A percentile compares a stretch with the other conserved stretches of the same genome.
phyloP scores from a whole-genome alignment of 2,329 filamentous ascomycete species.

The Pseudogymnoascus sp. region DNA sequence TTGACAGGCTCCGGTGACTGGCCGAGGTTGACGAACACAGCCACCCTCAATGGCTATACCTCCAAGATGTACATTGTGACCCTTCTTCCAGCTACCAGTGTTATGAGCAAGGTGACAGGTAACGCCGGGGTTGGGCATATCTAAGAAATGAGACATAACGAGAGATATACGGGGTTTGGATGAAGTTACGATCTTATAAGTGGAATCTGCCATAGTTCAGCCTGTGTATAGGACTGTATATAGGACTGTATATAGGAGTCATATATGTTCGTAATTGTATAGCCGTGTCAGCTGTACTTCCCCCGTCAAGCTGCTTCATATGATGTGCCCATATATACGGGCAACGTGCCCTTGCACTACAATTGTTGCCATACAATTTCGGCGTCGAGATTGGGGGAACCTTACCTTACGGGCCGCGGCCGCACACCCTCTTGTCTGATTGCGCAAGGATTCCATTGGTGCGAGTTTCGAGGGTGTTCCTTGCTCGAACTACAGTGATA shows the following conservation, averaged over 20 bases:
- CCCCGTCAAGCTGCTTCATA: not conserved
- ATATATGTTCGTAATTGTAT: not conserved
- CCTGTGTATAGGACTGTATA: not conserved
- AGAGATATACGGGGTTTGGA: not conserved
- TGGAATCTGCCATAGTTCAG: not conserved
- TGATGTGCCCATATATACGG: not conserved
- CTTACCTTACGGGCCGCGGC: not conserved
- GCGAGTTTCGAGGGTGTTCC: not conserved
- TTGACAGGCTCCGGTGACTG: slow-evolving; percentile 21
- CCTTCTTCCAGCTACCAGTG: slow-evolving; percentile 21
- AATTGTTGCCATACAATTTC: not conserved
- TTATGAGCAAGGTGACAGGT: slow-evolving; percentile 23
- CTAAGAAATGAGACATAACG: slow-evolving; percentile 2
- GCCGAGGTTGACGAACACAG: slow-evolving; percentile 15
- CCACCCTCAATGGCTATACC: slow-evolving; percentile 25
- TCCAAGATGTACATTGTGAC: slow-evolving; percentile 25
- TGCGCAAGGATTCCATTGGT: not conserved
- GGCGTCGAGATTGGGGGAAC: not conserved
- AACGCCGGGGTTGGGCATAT: slow-evolving; percentile 27
- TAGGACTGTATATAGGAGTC: not conserved
- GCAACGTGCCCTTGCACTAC: not conserved
- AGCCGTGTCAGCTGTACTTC: not conserved
- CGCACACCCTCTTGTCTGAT: not conserved
- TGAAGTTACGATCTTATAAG: not conserved
- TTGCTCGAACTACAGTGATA: not conserved